These are phyloP conservation scores for Wallacemonas sp. DNA, from an alignment of 208 protist genomes.

Conservation along the genomic window DNA sequence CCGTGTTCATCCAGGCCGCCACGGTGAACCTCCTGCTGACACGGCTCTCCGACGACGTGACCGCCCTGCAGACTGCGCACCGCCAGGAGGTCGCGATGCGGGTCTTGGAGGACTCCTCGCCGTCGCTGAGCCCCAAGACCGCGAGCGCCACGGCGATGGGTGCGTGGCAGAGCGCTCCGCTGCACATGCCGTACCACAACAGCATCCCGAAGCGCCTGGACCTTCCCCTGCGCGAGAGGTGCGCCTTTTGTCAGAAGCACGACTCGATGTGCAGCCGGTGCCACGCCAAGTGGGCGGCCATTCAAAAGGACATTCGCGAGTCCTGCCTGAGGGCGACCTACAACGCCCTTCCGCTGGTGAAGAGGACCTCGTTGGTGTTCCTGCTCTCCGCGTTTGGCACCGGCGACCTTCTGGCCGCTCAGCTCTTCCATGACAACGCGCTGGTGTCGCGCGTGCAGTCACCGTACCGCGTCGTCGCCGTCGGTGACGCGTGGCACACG, in stretches of 20 bases:
- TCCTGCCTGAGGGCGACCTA: constrained; percentile 23
- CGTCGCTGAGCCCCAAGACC: constrained; percentile 11
- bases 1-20: constrained; percentile 18
- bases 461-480: constrained; percentile 3
- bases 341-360: constrained; percentile 24
- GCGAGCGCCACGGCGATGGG: constrained; percentile 6
- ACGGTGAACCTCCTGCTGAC: constrained; percentile 22
- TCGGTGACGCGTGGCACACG: background rate
- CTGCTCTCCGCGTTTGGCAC: constrained; percentile 40
- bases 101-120: constrained; percentile 13
- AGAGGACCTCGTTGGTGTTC: constrained; percentile 29
- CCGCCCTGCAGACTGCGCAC: constrained; percentile 10
- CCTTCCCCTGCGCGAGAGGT: constrained; percentile 46
- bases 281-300: constrained; percentile 39
- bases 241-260: constrained; percentile 52
- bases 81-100: constrained; percentile 8
- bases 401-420: constrained; percentile 41
- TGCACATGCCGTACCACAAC: constrained; percentile 12
- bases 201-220: constrained; percentile 34
- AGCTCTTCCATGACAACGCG: constrained; percentile 28
- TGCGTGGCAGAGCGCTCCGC: background rate
- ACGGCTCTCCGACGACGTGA: constrained; percentile 19
- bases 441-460: constrained; percentile 7
- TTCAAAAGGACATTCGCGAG: constrained; percentile 22
- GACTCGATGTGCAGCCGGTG: constrained; percentile 59